A percentile compares a stretch with the other conserved stretches of the same genome.
Conservation (phyloP, 2,329 filamentous ascomycete genomes). For the Simplicillium aogashimaense region DNA sequence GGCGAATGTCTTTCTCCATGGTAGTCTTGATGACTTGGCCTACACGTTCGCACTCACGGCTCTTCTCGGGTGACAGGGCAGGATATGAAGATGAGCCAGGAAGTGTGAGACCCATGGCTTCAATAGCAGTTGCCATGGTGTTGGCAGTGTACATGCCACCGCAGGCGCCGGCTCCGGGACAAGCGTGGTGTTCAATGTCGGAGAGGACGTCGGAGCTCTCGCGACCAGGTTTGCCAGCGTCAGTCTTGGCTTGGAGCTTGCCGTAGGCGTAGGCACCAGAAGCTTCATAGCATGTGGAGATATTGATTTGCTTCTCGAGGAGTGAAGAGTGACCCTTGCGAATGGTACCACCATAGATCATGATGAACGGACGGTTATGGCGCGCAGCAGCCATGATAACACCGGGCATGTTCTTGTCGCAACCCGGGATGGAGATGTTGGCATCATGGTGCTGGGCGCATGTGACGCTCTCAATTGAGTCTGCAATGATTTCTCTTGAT, state of each 20-base stretch:
- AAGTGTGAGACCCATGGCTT: slow-evolving; percentile 71
- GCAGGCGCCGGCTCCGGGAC: slow-evolving; percentile 48
- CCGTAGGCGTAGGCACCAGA: slow-evolving; percentile 74
- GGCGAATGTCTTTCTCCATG: slow-evolving; percentile 75
- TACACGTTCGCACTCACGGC: slow-evolving; percentile 74
- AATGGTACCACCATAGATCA: slow-evolving; percentile 93
- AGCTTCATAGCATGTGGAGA: slow-evolving; percentile 81
- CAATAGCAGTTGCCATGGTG: slow-evolving; percentile 75
- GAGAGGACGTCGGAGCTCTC: slow-evolving; percentile 70
- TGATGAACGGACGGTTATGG: slow-evolving; percentile 84
- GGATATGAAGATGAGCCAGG: slow-evolving; percentile 80
- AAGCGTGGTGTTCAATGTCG: slow-evolving; percentile 72
- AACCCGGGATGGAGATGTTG: slow-evolving; percentile 86
- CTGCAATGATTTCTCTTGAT: slow-evolving; percentile 83
- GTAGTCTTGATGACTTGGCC: slow-evolving; percentile 69
- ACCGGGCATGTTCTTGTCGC: slow-evolving; percentile 97
- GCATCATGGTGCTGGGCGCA: slow-evolving; percentile 89
- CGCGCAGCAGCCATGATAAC: slow-evolving; percentile 83
- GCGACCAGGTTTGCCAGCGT: slow-evolving; percentile 51
- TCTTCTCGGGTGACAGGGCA: slow-evolving; percentile 71
- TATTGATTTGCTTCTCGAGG: slow-evolving; percentile 72
- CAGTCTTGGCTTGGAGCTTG: slow-evolving; percentile 59
- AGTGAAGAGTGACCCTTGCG: slow-evolving; percentile 74
- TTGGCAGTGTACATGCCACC: slow-evolving; percentile 80
- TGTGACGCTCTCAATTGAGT: slow-evolving; percentile 88